These are phyloP conservation scores for Termitomyces sp. DNA, from an alignment of 768 basidiomycete genomes.

Conservation along the genomic window DNA sequence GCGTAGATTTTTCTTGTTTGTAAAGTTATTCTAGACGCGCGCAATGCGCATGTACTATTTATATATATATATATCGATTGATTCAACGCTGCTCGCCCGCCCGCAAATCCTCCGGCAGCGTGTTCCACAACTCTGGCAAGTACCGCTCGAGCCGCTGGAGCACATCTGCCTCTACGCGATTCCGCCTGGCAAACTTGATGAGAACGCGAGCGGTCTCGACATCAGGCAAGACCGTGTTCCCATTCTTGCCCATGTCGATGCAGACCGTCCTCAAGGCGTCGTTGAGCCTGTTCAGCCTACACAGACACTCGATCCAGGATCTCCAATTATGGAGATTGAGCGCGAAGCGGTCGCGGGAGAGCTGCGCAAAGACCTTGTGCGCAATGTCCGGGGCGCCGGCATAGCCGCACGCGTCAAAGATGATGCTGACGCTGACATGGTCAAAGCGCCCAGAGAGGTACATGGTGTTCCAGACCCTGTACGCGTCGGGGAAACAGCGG, in stretches of 20 bases:
- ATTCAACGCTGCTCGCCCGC: neutral
- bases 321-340: conserved; percentile 74
- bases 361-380: conserved; percentile 45
- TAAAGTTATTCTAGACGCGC: too few species aligned
- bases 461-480: conserved; percentile 76
- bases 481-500: conserved; percentile 64
- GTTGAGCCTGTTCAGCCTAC: conserved; percentile 56
- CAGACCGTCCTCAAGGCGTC: conserved; percentile 65
- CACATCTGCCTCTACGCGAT: conserved; percentile 38
- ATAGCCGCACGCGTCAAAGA: conserved; percentile 79
- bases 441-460: conserved; percentile 53
- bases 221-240: conserved; percentile 40
- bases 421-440: conserved; percentile 68
- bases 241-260: conserved; percentile 51
- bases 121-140: conserved; percentile 33
- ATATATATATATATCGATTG: neutral
- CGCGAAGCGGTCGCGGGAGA: conserved; percentile 40
- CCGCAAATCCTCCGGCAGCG: conserved; percentile 20
- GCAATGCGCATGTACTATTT: too few species aligned
- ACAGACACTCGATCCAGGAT: conserved; percentile 82
- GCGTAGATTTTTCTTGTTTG: conserved; percentile 12
- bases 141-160: conserved; percentile 35
- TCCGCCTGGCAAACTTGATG: conserved; percentile 43
- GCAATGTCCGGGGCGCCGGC: conserved; percentile 47
- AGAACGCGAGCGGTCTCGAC: conserved; percentile 45